Percentiles rank a stretch among this genome's conserved stretches.
Conservation (phyloP, 371 early-diverging fungal genomes). For the Smittium culicis region DNA sequence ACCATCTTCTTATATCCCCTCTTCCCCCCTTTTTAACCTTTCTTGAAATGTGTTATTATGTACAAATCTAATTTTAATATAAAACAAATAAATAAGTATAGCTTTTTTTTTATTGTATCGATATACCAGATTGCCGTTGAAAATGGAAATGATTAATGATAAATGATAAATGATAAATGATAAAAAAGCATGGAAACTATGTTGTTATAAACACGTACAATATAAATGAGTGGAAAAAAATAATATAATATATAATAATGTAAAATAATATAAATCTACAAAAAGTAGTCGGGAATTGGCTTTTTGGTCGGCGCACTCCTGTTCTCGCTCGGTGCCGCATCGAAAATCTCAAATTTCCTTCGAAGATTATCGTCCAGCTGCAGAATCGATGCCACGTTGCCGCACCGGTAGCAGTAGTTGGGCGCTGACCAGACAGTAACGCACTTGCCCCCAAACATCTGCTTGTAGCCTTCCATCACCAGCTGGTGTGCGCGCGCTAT, state of each 20-base stretch:
- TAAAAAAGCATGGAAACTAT: no score
- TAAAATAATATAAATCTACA: no score
- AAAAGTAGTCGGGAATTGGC: slow-evolving; percentile 81
- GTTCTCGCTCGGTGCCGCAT: slow-evolving; percentile 73
- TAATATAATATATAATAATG: no score
- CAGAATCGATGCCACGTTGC: slow-evolving; percentile 96
- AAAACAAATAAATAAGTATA: no score
- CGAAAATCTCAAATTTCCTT: slow-evolving; percentile 68
- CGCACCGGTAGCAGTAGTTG: slow-evolving; percentile 97
- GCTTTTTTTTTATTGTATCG: no score
- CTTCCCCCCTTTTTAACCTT: no score
- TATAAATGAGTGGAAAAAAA: not conserved
- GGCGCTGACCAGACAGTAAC: slow-evolving; percentile 99
- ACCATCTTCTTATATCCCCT: no score
- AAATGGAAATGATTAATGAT: no score
- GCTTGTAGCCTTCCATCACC: slow-evolving; percentile 96
- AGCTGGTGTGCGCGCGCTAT: slow-evolving; percentile 98
- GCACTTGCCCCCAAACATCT: slow-evolving; percentile 87
- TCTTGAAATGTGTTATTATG: no score
- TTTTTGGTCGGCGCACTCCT: slow-evolving; percentile 62
- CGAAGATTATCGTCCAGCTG: slow-evolving; percentile 86
- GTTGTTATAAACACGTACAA: not conserved
- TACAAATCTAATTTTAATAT: no score
- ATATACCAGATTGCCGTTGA: no score
- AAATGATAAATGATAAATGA: no score